Conservation (phyloP, 345 rosid genomes). For the Passiflora organensis region DNA sequence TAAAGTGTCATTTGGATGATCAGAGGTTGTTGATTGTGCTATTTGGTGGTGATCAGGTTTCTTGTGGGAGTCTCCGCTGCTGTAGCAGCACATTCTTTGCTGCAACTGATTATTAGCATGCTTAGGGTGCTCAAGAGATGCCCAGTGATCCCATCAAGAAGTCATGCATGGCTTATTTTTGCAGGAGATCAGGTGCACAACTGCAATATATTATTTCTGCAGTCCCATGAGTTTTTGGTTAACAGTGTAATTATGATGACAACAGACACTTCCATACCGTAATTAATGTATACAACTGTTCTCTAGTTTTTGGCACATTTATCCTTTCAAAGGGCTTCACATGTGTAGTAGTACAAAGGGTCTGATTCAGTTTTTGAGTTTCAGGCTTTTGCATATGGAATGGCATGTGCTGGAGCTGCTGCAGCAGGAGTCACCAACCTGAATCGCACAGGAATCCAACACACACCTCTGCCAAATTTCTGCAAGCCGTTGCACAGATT, state of each 20-base stretch:
- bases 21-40: neutral
- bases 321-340: no score
- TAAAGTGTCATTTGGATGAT: conserved; percentile 12
- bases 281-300: neutral
- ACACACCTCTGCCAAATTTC: conserved; percentile 69
- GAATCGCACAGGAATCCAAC: conserved; percentile 72
- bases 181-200: conserved; percentile 66
- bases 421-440: conserved; percentile 72
- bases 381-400: conserved; percentile 60
- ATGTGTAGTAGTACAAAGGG: neutral
- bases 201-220: no score
- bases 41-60: conserved; percentile 44
- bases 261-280: no score
- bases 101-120: conserved; percentile 48
- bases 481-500: conserved; percentile 67
- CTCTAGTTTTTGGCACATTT: no score
- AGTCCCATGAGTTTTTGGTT: neutral
- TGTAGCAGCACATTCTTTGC: conserved; percentile 48
- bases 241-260: neutral
- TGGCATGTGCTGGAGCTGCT: conserved; percentile 77
- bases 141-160: conserved; percentile 48
- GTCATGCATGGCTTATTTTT: conserved; percentile 73
- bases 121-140: conserved; percentile 47
- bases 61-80: conserved; percentile 60
- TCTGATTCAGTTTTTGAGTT: neutral